A percentile compares a stretch with the other conserved stretches of the same genome.
phyloP scores from a whole-genome alignment of 169 alveolate species.

The Babesia microti region DNA sequence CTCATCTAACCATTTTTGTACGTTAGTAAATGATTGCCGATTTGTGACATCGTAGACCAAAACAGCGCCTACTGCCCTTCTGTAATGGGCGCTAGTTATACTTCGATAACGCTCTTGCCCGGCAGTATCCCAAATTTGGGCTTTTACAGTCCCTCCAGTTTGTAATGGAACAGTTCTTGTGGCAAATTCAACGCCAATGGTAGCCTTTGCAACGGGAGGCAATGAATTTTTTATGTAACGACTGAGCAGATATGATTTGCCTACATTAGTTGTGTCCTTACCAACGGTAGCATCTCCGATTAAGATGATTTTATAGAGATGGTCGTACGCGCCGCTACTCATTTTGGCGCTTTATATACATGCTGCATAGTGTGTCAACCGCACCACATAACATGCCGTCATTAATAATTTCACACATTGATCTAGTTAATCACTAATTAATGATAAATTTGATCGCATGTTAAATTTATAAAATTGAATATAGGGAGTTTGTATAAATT shows the following conservation, averaged over 20 bases:
- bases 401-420: too few species aligned
- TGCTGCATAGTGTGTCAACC: too few species aligned
- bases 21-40: constrained; percentile 76
- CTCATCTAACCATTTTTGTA: constrained; percentile 90
- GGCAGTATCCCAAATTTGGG: constrained; percentile 86
- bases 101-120: constrained; percentile 90
- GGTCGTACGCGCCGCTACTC: constrained; percentile 74
- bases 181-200: constrained; percentile 98
- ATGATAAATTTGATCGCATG: too few species aligned
- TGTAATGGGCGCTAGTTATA: constrained; percentile 86
- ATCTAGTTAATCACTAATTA: too few species aligned
- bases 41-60: constrained; percentile 87
- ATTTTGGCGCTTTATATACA: constrained; percentile 11
- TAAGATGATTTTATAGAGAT: constrained; percentile 76
- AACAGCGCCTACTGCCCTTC: constrained; percentile 92
- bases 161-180: constrained; percentile 91
- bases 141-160: constrained; percentile 83
- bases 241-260: constrained; percentile 83
- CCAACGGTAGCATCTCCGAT: constrained; percentile 97
- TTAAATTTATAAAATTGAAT: too few species aligned
- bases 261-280: constrained; percentile 16
- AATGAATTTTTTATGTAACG: constrained; percentile 88
- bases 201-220: constrained; percentile 90
- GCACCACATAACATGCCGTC: too few species aligned
- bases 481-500: too few species aligned